Conservation (phyloP, 495 filamentous ascomycete genomes). For the Penicillium parvum region DNA sequence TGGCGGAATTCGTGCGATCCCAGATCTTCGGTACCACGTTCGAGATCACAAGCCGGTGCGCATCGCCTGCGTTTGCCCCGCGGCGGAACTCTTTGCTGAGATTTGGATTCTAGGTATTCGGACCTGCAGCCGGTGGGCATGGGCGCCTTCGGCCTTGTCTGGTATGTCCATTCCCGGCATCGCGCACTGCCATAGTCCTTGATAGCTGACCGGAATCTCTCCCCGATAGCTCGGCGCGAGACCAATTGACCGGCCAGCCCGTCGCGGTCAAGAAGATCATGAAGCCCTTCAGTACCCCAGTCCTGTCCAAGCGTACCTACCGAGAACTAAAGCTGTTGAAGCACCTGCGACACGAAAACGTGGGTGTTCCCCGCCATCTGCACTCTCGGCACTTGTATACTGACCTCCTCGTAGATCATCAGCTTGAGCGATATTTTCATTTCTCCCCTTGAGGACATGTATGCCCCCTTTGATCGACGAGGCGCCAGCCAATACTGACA, state of each 20-base stretch:
- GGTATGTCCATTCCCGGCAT: conserved; percentile 54
- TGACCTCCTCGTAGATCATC: conserved; percentile 66
- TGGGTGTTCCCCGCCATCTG: conserved; percentile 32
- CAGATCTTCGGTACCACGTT: conserved; percentile 99
- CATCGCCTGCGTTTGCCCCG: conserved; percentile 9
- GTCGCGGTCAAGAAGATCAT: conserved; percentile 99
- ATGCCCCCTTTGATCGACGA: no score
- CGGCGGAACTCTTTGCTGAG: conserved; percentile 8
- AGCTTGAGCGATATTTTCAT: conserved; percentile 99
- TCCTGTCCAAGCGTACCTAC: conserved; percentile 94
- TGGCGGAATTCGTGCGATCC: conserved; percentile 98
- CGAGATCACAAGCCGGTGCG: conserved; percentile 97
- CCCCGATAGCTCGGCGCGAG: conserved; percentile 75
- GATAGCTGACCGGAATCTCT: conserved; percentile 13
- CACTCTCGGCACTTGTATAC: not conserved
- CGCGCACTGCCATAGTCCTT: conserved; percentile 8
- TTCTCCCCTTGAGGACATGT: conserved; percentile 98
- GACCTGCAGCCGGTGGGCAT: conserved; percentile 98
- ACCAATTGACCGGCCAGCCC: conserved; percentile 91
- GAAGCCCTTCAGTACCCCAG: conserved; percentile 99
- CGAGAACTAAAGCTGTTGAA: conserved; percentile 96
- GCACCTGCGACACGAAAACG: conserved; percentile 95
- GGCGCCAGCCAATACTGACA: conserved; percentile 27
- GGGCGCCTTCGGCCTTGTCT: conserved; percentile 97
- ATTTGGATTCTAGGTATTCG: conserved; percentile 64